Conservation (phyloP, 2,329 filamentous ascomycete genomes). For the Pyrenophora seminiperda region DNA sequence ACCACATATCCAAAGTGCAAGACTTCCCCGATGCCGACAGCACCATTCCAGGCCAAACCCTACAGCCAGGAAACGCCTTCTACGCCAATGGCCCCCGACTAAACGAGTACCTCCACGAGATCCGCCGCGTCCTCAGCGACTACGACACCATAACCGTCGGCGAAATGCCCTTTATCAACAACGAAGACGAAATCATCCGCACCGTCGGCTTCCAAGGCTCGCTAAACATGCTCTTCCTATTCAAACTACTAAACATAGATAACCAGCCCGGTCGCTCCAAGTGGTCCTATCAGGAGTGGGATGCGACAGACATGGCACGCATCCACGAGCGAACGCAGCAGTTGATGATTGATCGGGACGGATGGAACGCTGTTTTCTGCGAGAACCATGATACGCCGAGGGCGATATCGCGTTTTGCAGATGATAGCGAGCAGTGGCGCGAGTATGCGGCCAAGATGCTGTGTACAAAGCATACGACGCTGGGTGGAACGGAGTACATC, state of each 20-base stretch:
- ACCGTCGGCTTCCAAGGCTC: conserved; percentile 55
- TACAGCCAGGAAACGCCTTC: conserved; percentile 56
- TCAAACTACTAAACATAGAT: conserved; percentile 51
- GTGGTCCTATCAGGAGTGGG: conserved; percentile 42
- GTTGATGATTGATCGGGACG: conserved; percentile 46
- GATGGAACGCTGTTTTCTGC: conserved; percentile 57
- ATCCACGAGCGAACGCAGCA: conserved; percentile 43
- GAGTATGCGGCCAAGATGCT: conserved; percentile 56
- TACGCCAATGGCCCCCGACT: conserved; percentile 71
- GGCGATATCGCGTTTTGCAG: conserved; percentile 55
- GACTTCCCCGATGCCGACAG: conserved; percentile 36
- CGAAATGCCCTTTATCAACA: conserved; percentile 64
- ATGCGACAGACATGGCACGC: conserved; percentile 41
- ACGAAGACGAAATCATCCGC: conserved; percentile 55
- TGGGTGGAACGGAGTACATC: conserved; percentile 56
- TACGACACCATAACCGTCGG: conserved; percentile 70
- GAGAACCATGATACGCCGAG: conserved; percentile 62
- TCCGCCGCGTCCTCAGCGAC: conserved; percentile 63
- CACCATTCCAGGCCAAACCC: conserved; percentile 39
- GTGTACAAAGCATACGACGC: conserved; percentile 55
- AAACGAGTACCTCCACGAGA: conserved; percentile 70
- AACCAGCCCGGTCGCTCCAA: conserved; percentile 46
- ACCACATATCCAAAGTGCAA: conserved; percentile 45
- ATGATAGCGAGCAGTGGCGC: conserved; percentile 55
- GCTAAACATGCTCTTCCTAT: conserved; percentile 70